phyloP scores from a whole-genome alignment of 2,329 filamentous ascomycete species.

The Rachicladosporium sp. region DNA sequence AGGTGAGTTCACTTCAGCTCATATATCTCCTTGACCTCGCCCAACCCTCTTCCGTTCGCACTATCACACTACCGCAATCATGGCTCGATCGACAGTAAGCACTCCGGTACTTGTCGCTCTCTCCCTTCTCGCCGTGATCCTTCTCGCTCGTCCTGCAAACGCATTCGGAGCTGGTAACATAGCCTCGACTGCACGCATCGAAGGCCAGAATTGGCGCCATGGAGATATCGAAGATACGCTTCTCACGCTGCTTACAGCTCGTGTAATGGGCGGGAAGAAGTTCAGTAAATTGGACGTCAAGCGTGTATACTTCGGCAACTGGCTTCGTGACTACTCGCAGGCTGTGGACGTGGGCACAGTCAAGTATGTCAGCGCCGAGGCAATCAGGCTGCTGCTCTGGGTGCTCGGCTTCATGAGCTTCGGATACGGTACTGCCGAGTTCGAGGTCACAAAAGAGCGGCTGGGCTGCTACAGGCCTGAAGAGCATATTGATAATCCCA shows the following conservation, averaged over 20 bases:
- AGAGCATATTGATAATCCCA: constrained; percentile 43
- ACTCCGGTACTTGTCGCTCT: constrained; percentile 10
- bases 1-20: no score
- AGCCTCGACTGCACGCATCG: constrained; percentile 28
- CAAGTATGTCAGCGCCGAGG: constrained; percentile 41
- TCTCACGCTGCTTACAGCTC: constrained; percentile 31
- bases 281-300: constrained; percentile 61
- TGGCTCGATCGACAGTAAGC: no score
- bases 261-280: constrained; percentile 49
- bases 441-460: constrained; percentile 42
- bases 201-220: constrained; percentile 41
- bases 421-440: constrained; percentile 44
- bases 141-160: constrained; percentile 17
- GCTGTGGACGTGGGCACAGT: constrained; percentile 44
- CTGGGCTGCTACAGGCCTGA: constrained; percentile 40
- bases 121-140: constrained; percentile 15
- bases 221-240: constrained; percentile 42
- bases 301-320: constrained; percentile 30
- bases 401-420: constrained; percentile 45
- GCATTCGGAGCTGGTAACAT: constrained; percentile 38
- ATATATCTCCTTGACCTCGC: no score
- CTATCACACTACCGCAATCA: no score
- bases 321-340: constrained; percentile 40
- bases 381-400: constrained; percentile 44
- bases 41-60: no score